Evolutionary conservation across 768 basidiomycete species (phyloP).

Genomic region (Leccinum fibrillosum): DNA sequence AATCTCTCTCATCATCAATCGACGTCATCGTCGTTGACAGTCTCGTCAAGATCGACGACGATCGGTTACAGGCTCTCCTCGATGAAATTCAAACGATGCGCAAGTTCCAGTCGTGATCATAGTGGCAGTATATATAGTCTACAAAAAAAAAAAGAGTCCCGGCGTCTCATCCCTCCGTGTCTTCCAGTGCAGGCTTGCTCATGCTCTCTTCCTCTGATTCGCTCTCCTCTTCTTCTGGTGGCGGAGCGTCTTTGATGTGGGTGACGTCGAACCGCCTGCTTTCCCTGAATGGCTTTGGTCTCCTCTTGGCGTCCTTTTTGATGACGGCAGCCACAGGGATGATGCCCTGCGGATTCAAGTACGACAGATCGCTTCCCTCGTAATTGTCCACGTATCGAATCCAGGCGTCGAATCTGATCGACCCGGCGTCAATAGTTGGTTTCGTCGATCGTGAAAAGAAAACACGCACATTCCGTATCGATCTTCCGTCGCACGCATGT

Average conservation of each 20-base stretch:
- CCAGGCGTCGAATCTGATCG: too few relatives aligned
- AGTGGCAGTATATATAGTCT: constrained; percentile 3
- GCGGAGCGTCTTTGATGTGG: constrained; percentile 28
- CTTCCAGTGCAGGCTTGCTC: constrained; percentile 44
- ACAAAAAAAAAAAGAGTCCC: not conserved
- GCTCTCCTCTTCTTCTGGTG: constrained; percentile 37
- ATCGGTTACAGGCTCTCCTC: constrained; percentile 73
- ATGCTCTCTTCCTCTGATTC: constrained; percentile 43
- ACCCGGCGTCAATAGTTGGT: not conserved
- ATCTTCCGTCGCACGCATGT: constrained; percentile 84
- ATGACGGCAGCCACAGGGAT: too few relatives aligned
- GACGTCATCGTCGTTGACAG: constrained; percentile 23
- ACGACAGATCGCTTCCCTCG: too few relatives aligned
- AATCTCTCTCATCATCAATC: not conserved
- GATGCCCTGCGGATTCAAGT: too few relatives aligned
- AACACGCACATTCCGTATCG: constrained; percentile 65
- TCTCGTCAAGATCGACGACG: constrained; percentile 86
- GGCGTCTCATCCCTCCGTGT: constrained; percentile 43
- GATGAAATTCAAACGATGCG: constrained; percentile 89
- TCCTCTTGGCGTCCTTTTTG: too few relatives aligned
- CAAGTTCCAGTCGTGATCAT: constrained; percentile 73
- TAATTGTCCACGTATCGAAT: too few relatives aligned
- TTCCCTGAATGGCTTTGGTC: constrained; percentile 32
- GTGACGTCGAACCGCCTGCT: constrained; percentile 67
- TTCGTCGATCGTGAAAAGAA: not conserved